Evolutionary conservation across 331 rosid species (phyloP).

Genomic region (Cydonia oblonga): DNA sequence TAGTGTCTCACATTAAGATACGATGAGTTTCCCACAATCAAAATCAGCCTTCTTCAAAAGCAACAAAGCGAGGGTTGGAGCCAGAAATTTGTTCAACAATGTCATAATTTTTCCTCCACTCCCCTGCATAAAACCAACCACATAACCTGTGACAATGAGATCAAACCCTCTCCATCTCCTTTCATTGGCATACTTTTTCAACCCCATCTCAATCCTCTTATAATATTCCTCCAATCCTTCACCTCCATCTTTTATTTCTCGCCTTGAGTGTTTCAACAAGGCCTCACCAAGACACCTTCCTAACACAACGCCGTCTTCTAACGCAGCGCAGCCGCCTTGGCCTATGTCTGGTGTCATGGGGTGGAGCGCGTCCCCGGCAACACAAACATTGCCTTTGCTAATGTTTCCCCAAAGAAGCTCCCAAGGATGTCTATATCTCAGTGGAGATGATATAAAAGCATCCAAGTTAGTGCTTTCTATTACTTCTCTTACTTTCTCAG

Average conservation of each 20-base stretch:
- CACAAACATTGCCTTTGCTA: conserved; percentile 32
- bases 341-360: conserved; percentile 55
- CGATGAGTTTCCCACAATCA: conserved; percentile 21
- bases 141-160: conserved; percentile 18
- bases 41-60: conserved; percentile 28
- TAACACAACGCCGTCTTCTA: conserved; percentile 51
- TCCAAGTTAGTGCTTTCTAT: conserved; percentile 26
- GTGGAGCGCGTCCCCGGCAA: conserved; percentile 54
- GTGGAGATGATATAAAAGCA: conserved; percentile 13
- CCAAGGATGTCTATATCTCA: conserved; percentile 50
- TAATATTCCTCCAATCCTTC: conserved; percentile 14
- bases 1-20: neutral
- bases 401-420: conserved; percentile 37
- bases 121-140: conserved; percentile 23
- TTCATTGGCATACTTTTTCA: conserved; percentile 41
- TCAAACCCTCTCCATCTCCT: conserved; percentile 48
- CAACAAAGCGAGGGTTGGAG: conserved; percentile 15
- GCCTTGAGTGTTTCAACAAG: neutral
- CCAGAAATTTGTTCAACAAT: conserved; percentile 15
- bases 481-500: conserved; percentile 14
- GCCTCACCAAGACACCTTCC: conserved; percentile 40
- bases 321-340: conserved; percentile 48
- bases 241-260: neutral
- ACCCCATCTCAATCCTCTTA: conserved; percentile 23
- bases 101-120: conserved; percentile 18